These are phyloP conservation scores for Yamadazyma aaseri DNA, from an alignment of 1,139 yeast genomes.

Conservation along the genomic window DNA sequence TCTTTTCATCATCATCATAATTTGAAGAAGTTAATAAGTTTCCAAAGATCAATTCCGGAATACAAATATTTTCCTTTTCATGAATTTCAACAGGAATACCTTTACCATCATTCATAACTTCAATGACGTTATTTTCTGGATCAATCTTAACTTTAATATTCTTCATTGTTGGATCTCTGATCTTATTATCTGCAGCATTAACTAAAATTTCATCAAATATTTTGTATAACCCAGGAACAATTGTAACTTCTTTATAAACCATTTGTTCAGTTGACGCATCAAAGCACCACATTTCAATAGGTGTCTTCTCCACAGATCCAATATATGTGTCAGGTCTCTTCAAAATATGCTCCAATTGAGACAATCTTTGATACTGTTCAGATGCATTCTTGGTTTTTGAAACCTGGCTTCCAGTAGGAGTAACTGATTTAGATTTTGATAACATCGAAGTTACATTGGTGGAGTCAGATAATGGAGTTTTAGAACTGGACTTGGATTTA, in stretches of 20 bases:
- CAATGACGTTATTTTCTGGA: slow-evolving; percentile 69
- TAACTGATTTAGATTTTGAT: slow-evolving; percentile 1
- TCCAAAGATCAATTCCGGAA: slow-evolving; percentile 96
- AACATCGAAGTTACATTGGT: slow-evolving; percentile 20
- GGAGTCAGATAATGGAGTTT: slow-evolving; percentile 24
- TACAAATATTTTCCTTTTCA: slow-evolving; percentile 84
- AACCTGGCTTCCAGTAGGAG: slow-evolving; percentile 3
- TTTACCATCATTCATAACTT: slow-evolving; percentile 87
- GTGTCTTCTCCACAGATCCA: slow-evolving; percentile 87
- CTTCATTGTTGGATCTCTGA: slow-evolving; percentile 90
- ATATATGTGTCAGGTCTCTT: slow-evolving; percentile 98
- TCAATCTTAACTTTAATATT: slow-evolving; percentile 78
- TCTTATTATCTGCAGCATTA: slow-evolving; percentile 98
- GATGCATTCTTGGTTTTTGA: slow-evolving; percentile 38
- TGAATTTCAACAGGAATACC: slow-evolving; percentile 97
- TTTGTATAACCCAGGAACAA: slow-evolving; percentile 95
- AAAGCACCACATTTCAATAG: slow-evolving; percentile 82
- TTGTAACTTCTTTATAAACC: slow-evolving; percentile 67
- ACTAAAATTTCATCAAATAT: slow-evolving; percentile 97
- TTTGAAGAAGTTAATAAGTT: slow-evolving; percentile 92
- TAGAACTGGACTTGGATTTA: slow-evolving; percentile 14
- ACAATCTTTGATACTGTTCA: slow-evolving; percentile 86
- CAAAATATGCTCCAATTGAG: slow-evolving; percentile 93
- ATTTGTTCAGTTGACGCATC: slow-evolving; percentile 70
- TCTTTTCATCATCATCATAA: slow-evolving; percentile 91